phyloP scores from a whole-genome alignment of 2,329 filamentous ascomycete genomes.

The Phialophora verrucosa region DNA sequence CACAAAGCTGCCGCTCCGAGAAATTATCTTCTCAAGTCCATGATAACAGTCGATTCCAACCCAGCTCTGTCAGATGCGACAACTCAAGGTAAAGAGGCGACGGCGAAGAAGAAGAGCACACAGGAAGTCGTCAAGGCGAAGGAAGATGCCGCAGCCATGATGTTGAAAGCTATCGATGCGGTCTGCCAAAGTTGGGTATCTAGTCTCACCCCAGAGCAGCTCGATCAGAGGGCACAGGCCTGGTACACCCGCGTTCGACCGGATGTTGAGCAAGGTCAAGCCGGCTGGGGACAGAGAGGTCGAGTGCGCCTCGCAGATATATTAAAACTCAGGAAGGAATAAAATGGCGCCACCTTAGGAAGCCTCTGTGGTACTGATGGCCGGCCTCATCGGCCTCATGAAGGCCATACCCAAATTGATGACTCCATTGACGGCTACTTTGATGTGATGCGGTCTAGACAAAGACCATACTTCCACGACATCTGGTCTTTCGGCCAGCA shows the following conservation, averaged over 20 bases:
- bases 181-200: slow-evolving; percentile 75
- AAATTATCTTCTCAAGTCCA: slow-evolving; percentile 61
- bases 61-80: not conserved
- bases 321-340: slow-evolving; percentile 60
- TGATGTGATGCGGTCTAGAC: not conserved
- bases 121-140: slow-evolving; percentile 65
- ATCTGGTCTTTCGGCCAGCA: not conserved
- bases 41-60: slow-evolving; percentile 41
- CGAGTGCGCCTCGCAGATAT: slow-evolving; percentile 70
- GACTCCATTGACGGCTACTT: not conserved
- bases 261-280: slow-evolving; percentile 73
- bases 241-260: slow-evolving; percentile 83
- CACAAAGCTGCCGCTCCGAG: slow-evolving; percentile 73
- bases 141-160: slow-evolving; percentile 69
- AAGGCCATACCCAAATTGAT: not conserved
- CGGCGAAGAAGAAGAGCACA: slow-evolving; percentile 55
- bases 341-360: not conserved
- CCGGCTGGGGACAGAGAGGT: slow-evolving; percentile 85
- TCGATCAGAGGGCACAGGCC: slow-evolving; percentile 77
- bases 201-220: slow-evolving; percentile 66
- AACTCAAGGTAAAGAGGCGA: not conserved
- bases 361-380: not conserved
- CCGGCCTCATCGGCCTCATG: not conserved
- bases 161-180: slow-evolving; percentile 74
- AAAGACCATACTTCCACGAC: not conserved